These are phyloP conservation scores for Ormosia emarginata DNA, from an alignment of 306 rosid species.

Conservation along the genomic window DNA sequence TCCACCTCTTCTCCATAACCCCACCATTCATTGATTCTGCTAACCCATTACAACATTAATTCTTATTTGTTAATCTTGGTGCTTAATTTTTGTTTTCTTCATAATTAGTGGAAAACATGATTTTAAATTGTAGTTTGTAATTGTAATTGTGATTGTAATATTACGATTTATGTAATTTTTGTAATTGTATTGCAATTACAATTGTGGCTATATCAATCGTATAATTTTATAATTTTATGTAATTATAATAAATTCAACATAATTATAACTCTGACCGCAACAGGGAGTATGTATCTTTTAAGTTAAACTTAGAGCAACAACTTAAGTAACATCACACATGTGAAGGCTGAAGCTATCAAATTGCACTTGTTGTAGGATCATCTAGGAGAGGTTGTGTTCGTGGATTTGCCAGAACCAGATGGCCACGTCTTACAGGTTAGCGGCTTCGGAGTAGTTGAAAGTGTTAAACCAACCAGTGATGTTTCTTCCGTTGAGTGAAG, in stretches of 20 bases:
- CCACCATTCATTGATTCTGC: too few species aligned
- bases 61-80: too few species aligned
- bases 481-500: not conserved
- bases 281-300: too few species aligned
- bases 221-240: too few species aligned
- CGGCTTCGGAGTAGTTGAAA: slow-evolving; percentile 88
- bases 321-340: not conserved
- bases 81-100: not conserved
- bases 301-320: not conserved
- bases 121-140: too few species aligned
- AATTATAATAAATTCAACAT: too few species aligned
- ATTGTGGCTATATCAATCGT: too few species aligned
- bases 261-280: too few species aligned
- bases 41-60: too few species aligned
- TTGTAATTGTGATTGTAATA: too few species aligned
- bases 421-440: slow-evolving; percentile 42
- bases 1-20: not conserved
- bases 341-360: not conserved
- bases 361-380: slow-evolving; percentile 52
- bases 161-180: too few species aligned
- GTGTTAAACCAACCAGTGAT: slow-evolving; percentile 97
- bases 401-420: slow-evolving; percentile 81
- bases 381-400: slow-evolving; percentile 95
- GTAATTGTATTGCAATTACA: too few species aligned
- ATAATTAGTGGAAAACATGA: not conserved